A percentile compares a stretch with the other conserved stretches of the same genome.
Evolutionary conservation across 306 rosid species (phyloP).

Genomic region (Cicer judaicum): DNA sequence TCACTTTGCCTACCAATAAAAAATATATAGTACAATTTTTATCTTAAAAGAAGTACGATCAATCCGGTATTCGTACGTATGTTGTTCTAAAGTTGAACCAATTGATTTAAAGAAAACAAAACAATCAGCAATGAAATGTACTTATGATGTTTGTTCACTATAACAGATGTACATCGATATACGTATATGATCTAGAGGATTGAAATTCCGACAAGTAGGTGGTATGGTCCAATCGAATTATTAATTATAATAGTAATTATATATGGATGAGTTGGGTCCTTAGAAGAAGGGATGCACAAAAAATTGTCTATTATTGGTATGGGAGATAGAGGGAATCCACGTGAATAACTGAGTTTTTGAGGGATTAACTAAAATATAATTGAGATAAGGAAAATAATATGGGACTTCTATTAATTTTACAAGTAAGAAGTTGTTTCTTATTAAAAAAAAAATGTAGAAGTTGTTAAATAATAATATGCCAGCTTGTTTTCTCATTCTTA

Average conservation of each 20-base stretch:
- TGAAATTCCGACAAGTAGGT: constrained; percentile 42
- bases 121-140: background rate
- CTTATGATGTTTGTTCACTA: constrained; percentile 19
- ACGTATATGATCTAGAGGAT: constrained; percentile 35
- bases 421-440: no score
- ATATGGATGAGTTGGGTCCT: constrained; percentile 48
- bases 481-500: constrained; percentile 53
- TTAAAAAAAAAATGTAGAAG: no score
- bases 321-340: constrained; percentile 61
- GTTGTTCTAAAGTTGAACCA: constrained; percentile 47
- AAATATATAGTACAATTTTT: background rate
- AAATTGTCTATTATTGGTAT: constrained; percentile 45
- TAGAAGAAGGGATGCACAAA: constrained; percentile 54
- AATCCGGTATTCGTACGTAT: constrained; percentile 30
- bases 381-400: constrained; percentile 47
- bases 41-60: constrained; percentile 46
- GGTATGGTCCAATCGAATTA: constrained; percentile 46
- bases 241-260: constrained; percentile 27
- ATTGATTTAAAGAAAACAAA: constrained; percentile 32
- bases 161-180: constrained; percentile 42
- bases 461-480: constrained; percentile 45
- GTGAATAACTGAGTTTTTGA: constrained; percentile 52
- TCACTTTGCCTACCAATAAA: no score
- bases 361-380: constrained; percentile 8
- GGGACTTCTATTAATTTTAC: no score